Percentiles rank a stretch among this genome's conserved stretches.
phyloP scores from a whole-genome alignment of 345 rosid species.

The sweet orange (Citrus sinensis) region DVS_A1.0 CM039163.1:9775001-9775500 shows the following conservation, averaged over 20 bases:
- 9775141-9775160: too few species aligned
- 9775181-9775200: too few species aligned
- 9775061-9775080: not conserved
- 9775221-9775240: too few species aligned
- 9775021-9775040: not conserved
- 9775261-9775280: not conserved
- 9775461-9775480: not conserved
- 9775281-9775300: too few species aligned
- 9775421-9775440: not conserved
- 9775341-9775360: not conserved
- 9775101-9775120: not conserved
- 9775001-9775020: not conserved
- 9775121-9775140: too few species aligned
- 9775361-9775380: conserved; percentile 23
- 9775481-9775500: not conserved
- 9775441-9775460: not conserved
- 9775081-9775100: not conserved
- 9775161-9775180: too few species aligned
- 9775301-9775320: not conserved
- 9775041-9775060: not conserved
- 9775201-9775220: too few species aligned
- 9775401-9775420: conserved; percentile 29
- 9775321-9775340: not conserved
- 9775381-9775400: not conserved
- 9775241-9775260: too few species aligned